These are phyloP conservation scores for Scleroderma citrinum DNA, from an alignment of 768 basidiomycete species.

Conservation along the genomic window DNA sequence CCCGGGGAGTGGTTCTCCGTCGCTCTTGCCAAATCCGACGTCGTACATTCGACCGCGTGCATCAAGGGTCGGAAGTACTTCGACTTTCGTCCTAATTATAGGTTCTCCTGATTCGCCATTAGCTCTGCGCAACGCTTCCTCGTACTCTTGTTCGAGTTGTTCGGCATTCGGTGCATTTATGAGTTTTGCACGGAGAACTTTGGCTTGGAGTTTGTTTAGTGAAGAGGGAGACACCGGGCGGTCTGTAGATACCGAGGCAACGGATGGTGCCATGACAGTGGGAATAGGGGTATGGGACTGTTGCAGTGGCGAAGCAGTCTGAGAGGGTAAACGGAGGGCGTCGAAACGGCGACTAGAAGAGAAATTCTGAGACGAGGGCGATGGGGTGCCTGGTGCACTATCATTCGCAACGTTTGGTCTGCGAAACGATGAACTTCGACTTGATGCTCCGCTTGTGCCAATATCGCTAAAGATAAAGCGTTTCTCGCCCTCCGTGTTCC, in stretches of 20 bases:
- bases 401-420: conserved; percentile 63
- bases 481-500: conserved; percentile 37
- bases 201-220: conserved; percentile 89
- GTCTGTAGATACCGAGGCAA: conserved; percentile 23
- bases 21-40: conserved; percentile 73
- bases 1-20: conserved; percentile 45
- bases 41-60: conserved; percentile 84
- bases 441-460: conserved; percentile 56
- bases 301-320: conserved; percentile 49
- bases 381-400: conserved; percentile 57
- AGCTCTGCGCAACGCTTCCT: conserved; percentile 52
- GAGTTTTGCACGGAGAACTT: conserved; percentile 86
- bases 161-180: conserved; percentile 75
- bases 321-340: conserved; percentile 55
- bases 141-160: conserved; percentile 80
- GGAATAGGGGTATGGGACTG: conserved; percentile 83
- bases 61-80: conserved; percentile 88
- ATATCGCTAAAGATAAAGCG: conserved; percentile 67
- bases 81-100: conserved; percentile 52
- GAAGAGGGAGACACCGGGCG: conserved; percentile 68
- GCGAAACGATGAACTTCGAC: conserved; percentile 83
- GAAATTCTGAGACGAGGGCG: conserved; percentile 28
- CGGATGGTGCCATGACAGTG: conserved; percentile 78
- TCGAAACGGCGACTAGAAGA: conserved; percentile 50
- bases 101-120: conserved; percentile 39